Conservation (phyloP, 2,329 filamentous ascomycete genomes). For the Aspergillus texensis region DNA sequence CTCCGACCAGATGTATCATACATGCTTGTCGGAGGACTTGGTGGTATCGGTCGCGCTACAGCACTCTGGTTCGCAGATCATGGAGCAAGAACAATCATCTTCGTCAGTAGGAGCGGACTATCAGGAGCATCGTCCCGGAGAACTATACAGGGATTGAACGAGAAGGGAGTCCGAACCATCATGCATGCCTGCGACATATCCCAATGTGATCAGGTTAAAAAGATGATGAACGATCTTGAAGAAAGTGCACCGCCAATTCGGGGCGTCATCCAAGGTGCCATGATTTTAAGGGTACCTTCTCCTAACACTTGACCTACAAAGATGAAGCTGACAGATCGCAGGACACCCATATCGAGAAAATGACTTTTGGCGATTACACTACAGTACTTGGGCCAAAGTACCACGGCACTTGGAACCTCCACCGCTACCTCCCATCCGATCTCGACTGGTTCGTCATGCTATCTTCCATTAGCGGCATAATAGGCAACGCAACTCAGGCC, state of each 20-base stretch:
- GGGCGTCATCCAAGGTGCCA: slow-evolving; percentile 32
- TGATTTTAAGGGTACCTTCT: slow-evolving; percentile 27
- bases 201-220: slow-evolving; percentile 30
- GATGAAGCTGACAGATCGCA: slow-evolving; percentile 4
- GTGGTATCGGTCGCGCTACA: slow-evolving; percentile 29
- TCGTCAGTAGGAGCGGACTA: slow-evolving; percentile 52
- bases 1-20: slow-evolving; percentile 25
- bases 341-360: slow-evolving; percentile 39
- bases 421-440: slow-evolving; percentile 25
- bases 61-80: slow-evolving; percentile 49
- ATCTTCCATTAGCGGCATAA: slow-evolving; percentile 43
- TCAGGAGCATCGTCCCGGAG: slow-evolving; percentile 19
- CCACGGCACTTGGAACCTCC: slow-evolving; percentile 32
- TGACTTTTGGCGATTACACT: slow-evolving; percentile 36
- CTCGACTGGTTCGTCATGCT: slow-evolving; percentile 46
- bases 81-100: slow-evolving; percentile 56
- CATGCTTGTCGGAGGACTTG: slow-evolving; percentile 31
- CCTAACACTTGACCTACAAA: no score
- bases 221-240: slow-evolving; percentile 16
- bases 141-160: slow-evolving; percentile 19
- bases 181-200: slow-evolving; percentile 38
- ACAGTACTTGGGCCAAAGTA: slow-evolving; percentile 38
- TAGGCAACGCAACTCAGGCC: slow-evolving; percentile 50
- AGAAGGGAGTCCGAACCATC: slow-evolving; percentile 20
- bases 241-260: slow-evolving; percentile 22